These are phyloP conservation scores for Colletotrichum simmondsii DNA, from an alignment of 2,329 filamentous ascomycete species.

Conservation along the genomic window DNA sequence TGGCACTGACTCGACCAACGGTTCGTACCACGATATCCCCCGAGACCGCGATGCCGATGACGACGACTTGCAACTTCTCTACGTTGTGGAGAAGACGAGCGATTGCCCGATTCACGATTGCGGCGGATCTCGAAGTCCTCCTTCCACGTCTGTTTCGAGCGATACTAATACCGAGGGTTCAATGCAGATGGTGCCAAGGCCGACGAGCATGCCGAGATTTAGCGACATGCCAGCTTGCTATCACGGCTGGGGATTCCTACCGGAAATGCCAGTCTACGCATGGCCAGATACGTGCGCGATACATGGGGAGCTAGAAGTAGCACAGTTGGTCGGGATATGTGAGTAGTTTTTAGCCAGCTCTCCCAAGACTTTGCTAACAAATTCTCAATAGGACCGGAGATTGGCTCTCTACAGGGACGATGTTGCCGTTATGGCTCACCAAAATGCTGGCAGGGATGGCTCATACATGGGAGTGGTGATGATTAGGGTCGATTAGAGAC, in stretches of 20 bases:
- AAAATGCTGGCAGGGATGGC: neutral
- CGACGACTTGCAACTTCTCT: conserved; percentile 34
- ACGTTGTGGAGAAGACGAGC: conserved; percentile 27
- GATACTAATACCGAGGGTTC: conserved; percentile 31
- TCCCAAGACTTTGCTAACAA: neutral
- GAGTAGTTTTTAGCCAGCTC: neutral
- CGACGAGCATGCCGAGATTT: conserved; percentile 11
- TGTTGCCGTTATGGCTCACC: neutral
- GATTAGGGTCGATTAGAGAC: neutral
- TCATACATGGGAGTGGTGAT: neutral
- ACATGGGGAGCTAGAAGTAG: conserved; percentile 13
- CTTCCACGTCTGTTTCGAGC: conserved; percentile 22
- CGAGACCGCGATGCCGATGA: conserved; percentile 28
- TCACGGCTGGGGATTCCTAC: conserved; percentile 21
- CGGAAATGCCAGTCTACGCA: neutral
- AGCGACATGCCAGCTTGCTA: conserved; percentile 5
- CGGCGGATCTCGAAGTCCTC: conserved; percentile 16
- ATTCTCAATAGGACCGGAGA: neutral
- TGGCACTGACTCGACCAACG: neutral
- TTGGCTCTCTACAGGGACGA: neutral
- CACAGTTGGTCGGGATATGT: conserved; percentile 21
- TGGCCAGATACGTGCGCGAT: conserved; percentile 21
- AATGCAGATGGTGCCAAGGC: conserved; percentile 18
- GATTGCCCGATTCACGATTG: conserved; percentile 24
- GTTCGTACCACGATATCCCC: conserved; percentile 25